phyloP scores from a whole-genome alignment of 208 protist genomes.

The Acanthamoeba healyi region DNA sequence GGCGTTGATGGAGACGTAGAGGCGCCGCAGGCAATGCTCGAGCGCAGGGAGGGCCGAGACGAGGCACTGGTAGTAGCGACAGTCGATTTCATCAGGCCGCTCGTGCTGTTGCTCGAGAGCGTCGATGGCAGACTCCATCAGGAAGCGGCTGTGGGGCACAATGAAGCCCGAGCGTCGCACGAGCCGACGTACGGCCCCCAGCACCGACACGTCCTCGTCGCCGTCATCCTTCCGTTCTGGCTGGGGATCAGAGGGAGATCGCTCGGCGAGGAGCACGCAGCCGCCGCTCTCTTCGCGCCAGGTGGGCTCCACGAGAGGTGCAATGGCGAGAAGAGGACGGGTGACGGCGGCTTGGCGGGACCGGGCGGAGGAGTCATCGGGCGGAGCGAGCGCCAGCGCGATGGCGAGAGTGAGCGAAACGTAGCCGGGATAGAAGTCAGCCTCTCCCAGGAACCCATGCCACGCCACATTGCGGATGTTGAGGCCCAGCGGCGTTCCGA shows the following conservation, averaged over 20 bases:
- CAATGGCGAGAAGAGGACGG: not conserved
- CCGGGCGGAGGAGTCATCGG: too few relatives aligned
- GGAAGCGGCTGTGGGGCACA: not conserved
- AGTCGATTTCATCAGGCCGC: not conserved
- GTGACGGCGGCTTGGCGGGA: not conserved
- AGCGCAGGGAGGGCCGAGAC: slow-evolving; percentile 2
- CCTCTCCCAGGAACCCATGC: slow-evolving; percentile 37
- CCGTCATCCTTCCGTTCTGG: too few relatives aligned
- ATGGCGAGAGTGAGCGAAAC: slow-evolving; percentile 5
- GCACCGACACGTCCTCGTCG: not conserved
- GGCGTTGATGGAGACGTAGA: slow-evolving; percentile 20
- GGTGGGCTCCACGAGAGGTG: not conserved
- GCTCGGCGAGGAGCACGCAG: not conserved
- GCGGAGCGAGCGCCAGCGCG: not conserved
- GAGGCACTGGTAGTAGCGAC: slow-evolving; percentile 24
- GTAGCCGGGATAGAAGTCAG: slow-evolving; percentile 20
- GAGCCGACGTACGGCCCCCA: not conserved
- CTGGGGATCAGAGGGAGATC: too few relatives aligned
- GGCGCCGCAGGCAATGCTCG: slow-evolving; percentile 33
- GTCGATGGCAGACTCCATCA: not conserved
- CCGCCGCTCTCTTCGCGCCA: not conserved
- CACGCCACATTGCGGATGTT: slow-evolving; percentile 57
- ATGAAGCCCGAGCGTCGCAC: not conserved
- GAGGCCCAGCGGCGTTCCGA: slow-evolving; percentile 50
- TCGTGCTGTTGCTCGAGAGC: not conserved